A percentile compares a stretch with the other conserved stretches of the same genome.
phyloP scores from a whole-genome alignment of 345 rosid species.

The Citrus cavaleriei region DNA sequence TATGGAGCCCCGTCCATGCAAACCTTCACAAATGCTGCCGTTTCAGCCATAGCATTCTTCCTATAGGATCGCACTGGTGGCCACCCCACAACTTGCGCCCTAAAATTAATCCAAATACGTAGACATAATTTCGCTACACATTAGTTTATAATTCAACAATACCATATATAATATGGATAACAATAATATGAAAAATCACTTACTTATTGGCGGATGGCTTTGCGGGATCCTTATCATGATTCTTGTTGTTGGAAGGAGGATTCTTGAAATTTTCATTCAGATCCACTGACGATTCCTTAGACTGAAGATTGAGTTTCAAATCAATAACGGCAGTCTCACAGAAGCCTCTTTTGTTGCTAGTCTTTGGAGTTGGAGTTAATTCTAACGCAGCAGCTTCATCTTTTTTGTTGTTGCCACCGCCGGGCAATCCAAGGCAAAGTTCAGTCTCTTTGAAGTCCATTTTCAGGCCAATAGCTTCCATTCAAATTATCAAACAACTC shows the following conservation, averaged over 20 bases:
- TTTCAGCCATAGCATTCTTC: slow-evolving; percentile 69
- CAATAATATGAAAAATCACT: not conserved
- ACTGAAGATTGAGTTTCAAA: slow-evolving; percentile 62
- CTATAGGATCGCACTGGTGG: slow-evolving; percentile 91
- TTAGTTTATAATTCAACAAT: not conserved
- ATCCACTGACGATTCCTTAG: slow-evolving; percentile 34
- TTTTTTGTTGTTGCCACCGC: slow-evolving; percentile 18
- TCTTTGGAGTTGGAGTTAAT: slow-evolving; percentile 21
- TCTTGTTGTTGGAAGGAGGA: slow-evolving; percentile 33
- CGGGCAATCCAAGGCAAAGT: slow-evolving; percentile 73
- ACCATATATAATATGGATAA: too few relatives aligned
- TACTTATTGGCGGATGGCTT: slow-evolving; percentile 83
- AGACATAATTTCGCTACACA: not conserved
- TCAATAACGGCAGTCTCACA: slow-evolving; percentile 51
- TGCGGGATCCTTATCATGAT: slow-evolving; percentile 39
- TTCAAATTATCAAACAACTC: not conserved
- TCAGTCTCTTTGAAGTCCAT: slow-evolving; percentile 62
- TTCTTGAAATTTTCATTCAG: slow-evolving; percentile 31
- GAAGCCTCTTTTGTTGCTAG: slow-evolving; percentile 68
- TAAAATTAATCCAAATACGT: slow-evolving; percentile 10
- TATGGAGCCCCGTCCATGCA: slow-evolving; percentile 98
- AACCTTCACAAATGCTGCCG: slow-evolving; percentile 83
- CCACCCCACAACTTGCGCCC: slow-evolving; percentile 96
- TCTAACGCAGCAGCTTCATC: slow-evolving; percentile 9
- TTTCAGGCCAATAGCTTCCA: slow-evolving; percentile 17